Evolutionary conservation across 2,329 filamentous ascomycete species (phyloP).

Genomic region (Pyricularia sp.): DNA sequence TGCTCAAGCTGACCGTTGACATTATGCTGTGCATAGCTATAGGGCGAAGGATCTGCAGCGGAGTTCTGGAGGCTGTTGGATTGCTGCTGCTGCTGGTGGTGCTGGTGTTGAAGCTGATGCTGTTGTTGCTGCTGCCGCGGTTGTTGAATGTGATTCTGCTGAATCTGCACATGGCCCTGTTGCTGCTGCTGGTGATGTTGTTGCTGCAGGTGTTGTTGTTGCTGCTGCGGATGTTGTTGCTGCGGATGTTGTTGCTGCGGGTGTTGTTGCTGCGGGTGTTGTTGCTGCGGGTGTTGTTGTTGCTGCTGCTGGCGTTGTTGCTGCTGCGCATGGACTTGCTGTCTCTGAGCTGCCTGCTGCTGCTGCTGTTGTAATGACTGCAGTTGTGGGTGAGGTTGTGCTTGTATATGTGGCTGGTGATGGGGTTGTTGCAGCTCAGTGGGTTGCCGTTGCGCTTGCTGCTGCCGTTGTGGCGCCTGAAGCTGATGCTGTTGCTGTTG

Average conservation of each 20-base stretch:
- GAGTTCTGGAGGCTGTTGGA: not conserved
- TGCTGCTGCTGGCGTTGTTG: not conserved
- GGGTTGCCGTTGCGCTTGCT: not conserved
- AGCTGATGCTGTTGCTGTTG: not conserved
- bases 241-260: conserved; percentile 5
- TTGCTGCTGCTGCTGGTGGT: conserved; percentile 3
- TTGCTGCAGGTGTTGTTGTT: conserved; percentile 12
- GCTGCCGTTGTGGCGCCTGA: not conserved
- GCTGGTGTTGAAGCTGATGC: conserved; percentile 2
- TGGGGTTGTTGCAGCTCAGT: not conserved
- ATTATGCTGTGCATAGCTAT: not conserved
- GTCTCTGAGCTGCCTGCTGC: not conserved
- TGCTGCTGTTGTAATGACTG: not conserved
- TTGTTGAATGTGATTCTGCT: not conserved
- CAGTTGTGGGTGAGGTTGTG: not conserved
- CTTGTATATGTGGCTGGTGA: not conserved
- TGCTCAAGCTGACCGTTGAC: not conserved
- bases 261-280: not conserved
- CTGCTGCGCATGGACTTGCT: not conserved
- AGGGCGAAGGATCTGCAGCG: not conserved
- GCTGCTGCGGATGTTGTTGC: conserved; percentile 7
- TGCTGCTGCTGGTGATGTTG: conserved; percentile 13
- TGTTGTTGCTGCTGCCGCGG: conserved; percentile 10
- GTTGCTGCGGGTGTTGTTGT: not conserved
- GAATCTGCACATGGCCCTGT: conserved; percentile 5